A percentile compares a stretch with the other conserved stretches of the same genome.
Evolutionary conservation across 768 basidiomycete species (phyloP).

Genomic region (Glaciozyma martinii): DNA sequence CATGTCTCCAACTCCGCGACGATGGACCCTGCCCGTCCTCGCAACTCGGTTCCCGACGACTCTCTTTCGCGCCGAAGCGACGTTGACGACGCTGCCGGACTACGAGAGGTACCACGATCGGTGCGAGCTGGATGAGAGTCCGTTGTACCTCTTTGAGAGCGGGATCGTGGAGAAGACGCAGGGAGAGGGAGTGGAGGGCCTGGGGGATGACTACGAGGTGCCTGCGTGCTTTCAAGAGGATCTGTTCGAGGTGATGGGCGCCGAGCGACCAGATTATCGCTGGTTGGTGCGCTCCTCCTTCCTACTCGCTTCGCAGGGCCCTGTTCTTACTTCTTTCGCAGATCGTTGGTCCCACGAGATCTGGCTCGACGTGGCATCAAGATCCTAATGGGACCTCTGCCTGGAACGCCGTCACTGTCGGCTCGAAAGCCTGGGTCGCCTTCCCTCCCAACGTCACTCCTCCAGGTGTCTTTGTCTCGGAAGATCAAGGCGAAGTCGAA

Average conservation of each 20-base stretch:
- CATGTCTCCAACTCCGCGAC: neutral
- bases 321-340: neutral
- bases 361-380: conserved; percentile 35
- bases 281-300: conserved; percentile 31
- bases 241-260: conserved; percentile 33
- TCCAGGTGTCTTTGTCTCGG: conserved; percentile 34
- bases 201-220: conserved; percentile 26
- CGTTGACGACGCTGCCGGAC: conserved; percentile 22
- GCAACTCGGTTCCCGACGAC: conserved; percentile 22
- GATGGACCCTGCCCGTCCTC: conserved; percentile 31
- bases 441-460: conserved; percentile 35
- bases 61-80: conserved; percentile 35
- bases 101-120: conserved; percentile 30
- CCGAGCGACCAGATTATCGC: conserved; percentile 34
- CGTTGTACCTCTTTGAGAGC: conserved; percentile 37
- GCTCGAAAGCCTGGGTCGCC: conserved; percentile 34
- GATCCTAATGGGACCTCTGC: conserved; percentile 31
- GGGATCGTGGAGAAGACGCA: conserved; percentile 32
- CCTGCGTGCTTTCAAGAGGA: conserved; percentile 32
- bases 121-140: conserved; percentile 33
- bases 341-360: conserved; percentile 35
- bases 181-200: neutral
- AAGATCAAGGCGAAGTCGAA: conserved; percentile 23
- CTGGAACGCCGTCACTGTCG: conserved; percentile 34
- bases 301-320: too few species aligned